A percentile compares a stretch with the other conserved stretches of the same genome.
Conservation (phyloP, 1,139 yeast species). For the Pichia sp. region DNA sequence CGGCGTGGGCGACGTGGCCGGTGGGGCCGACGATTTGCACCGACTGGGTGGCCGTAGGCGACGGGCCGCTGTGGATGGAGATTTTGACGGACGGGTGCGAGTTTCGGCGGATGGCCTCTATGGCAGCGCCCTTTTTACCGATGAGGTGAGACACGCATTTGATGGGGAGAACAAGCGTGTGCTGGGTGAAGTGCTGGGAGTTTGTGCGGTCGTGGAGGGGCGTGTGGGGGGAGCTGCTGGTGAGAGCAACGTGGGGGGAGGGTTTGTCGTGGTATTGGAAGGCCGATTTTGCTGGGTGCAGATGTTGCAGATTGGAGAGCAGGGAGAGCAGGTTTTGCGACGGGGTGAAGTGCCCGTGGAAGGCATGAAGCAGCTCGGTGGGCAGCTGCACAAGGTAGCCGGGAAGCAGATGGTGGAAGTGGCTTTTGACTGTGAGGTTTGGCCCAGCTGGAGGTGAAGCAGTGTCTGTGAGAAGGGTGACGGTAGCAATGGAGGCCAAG, state of each 20-base stretch:
- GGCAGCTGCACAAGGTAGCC: not conserved
- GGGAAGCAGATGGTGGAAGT: conserved; percentile 6
- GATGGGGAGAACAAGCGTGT: conserved; percentile 1
- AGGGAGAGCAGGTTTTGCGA: not conserved
- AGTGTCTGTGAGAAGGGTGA: not conserved
- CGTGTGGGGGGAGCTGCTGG: not conserved
- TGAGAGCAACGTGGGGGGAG: not conserved
- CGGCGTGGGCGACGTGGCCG: not conserved
- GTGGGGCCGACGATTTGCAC: not conserved
- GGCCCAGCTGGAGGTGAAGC: not conserved
- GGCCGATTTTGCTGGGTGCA: not conserved
- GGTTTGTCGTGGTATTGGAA: not conserved
- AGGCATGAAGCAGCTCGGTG: not conserved
- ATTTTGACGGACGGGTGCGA: conserved; percentile 5
- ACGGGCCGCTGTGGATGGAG: not conserved
- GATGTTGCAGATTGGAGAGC: not conserved
- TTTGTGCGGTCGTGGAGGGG: not conserved
- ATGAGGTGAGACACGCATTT: conserved; percentile 4
- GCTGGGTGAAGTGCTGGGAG: not conserved
- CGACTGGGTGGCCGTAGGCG: not conserved
- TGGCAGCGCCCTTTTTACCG: conserved; percentile 4
- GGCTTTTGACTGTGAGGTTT: not conserved
- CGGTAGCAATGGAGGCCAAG: not conserved
- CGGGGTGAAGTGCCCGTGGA: not conserved
- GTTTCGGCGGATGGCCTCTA: conserved; percentile 3